phyloP scores from a whole-genome alignment of 352 stramenopile species.

The Bremia lactucae region DNA sequence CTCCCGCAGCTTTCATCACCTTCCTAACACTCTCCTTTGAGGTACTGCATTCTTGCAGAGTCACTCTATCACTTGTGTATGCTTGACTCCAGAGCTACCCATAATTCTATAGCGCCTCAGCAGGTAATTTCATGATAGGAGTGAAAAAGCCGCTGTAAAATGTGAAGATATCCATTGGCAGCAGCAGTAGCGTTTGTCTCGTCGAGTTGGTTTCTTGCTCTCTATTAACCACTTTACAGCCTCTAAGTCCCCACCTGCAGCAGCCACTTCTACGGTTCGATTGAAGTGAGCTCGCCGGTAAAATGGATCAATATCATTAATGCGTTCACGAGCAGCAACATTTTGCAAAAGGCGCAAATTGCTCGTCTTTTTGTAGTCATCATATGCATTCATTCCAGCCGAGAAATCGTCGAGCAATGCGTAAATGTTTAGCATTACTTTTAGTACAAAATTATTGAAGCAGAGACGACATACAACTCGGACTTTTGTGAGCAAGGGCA shows the following conservation, averaged over 20 bases:
- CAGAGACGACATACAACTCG: constrained; percentile 9
- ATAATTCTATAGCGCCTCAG: constrained; percentile 23
- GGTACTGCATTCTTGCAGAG: constrained; percentile 14
- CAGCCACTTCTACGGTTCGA: constrained; percentile 7
- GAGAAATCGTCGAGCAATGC: constrained; percentile 19
- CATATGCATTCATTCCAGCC: constrained; percentile 3
- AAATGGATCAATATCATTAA: constrained; percentile 16
- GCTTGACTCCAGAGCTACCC: constrained; percentile 17
- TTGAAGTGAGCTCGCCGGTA: constrained; percentile 18
- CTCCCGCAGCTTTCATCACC: constrained; percentile 27
- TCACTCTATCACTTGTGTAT: constrained; percentile 13
- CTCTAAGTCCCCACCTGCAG: constrained; percentile 11
- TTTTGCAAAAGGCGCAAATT: constrained; percentile 22
- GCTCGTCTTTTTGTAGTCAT: constrained; percentile 13
- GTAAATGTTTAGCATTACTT: constrained; percentile 15
- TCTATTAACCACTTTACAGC: constrained; percentile 14
- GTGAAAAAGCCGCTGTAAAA: constrained; percentile 17
- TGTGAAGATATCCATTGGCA: constrained; percentile 16
- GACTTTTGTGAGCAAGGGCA: constrained; percentile 15
- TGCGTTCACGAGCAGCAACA: constrained; percentile 14
- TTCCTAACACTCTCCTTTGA: constrained; percentile 19
- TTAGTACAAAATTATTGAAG: constrained; percentile 6
- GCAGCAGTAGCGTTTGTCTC: constrained; percentile 15
- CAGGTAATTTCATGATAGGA: constrained; percentile 15
- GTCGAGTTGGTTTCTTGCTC: constrained; percentile 18